These are phyloP conservation scores for Clavaria fumosa DNA, from an alignment of 768 basidiomycete genomes.

Conservation along the genomic window DNA sequence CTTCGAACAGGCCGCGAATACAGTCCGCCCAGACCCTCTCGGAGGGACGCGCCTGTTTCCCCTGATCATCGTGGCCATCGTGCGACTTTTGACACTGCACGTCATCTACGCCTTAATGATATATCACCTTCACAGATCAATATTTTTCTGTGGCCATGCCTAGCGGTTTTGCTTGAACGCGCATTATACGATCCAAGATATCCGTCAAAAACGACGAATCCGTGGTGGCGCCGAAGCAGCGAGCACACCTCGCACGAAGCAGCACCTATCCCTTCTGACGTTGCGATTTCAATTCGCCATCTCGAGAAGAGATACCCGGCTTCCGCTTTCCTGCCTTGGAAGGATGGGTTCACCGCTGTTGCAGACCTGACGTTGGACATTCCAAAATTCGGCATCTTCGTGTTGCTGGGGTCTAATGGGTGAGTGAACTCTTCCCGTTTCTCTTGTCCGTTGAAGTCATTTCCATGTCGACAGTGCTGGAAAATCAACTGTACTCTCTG, in stretches of 20 bases:
- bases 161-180: conserved; percentile 45
- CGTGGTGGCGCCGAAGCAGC: conserved; percentile 19
- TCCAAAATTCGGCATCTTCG: conserved; percentile 62
- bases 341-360: conserved; percentile 42
- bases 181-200: conserved; percentile 44
- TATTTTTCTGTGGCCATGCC: conserved; percentile 58
- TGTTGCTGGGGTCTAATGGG: conserved; percentile 64
- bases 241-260: conserved; percentile 6
- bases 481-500: conserved; percentile 57
- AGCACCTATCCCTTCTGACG: conserved; percentile 20
- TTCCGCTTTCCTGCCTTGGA: conserved; percentile 31
- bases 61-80: conserved; percentile 47
- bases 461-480: conserved; percentile 36
- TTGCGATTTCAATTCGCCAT: conserved; percentile 47
- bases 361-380: conserved; percentile 51
- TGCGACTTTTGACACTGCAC: conserved; percentile 20
- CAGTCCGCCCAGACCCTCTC: conserved; percentile 46
- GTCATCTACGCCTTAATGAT: neutral
- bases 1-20: conserved; percentile 35
- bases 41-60: conserved; percentile 36
- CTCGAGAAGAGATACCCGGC: conserved; percentile 43
- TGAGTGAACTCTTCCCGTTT: conserved; percentile 12
- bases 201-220: conserved; percentile 14
- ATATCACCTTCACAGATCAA: conserved; percentile 31
- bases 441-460: conserved; percentile 3